Evolutionary conservation across 129 eudicot genomes (phyloP).

Genomic region (Logfia minima): DNA sequence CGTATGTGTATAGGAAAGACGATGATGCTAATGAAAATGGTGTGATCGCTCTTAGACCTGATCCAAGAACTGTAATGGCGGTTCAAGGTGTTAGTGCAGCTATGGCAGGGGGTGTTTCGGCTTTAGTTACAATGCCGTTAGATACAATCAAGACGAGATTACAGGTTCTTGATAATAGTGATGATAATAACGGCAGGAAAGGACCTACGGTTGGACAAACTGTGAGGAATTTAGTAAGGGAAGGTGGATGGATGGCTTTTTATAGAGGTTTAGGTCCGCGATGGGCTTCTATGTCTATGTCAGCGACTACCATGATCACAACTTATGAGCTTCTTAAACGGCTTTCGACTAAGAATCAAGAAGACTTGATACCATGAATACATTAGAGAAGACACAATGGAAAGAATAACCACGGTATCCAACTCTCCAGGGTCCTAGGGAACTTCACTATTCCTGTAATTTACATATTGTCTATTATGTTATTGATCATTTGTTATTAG

Average conservation of each 20-base stretch:
- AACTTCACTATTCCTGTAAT: conserved; percentile 14
- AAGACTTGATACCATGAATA: conserved; percentile 39
- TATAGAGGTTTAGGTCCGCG: conserved; percentile 79
- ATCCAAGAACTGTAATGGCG: conserved; percentile 61
- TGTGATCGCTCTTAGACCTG: conserved; percentile 39
- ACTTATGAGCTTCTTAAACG: conserved; percentile 81
- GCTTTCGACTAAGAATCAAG: conserved; percentile 69
- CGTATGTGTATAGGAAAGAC: conserved; percentile 42
- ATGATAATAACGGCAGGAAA: conserved; percentile 46
- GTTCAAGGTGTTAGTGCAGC: conserved; percentile 88
- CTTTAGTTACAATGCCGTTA: conserved; percentile 74
- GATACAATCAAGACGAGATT: conserved; percentile 83
- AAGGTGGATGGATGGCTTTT: conserved; percentile 83
- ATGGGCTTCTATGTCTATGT: conserved; percentile 85
- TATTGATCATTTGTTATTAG: conserved; percentile 3
- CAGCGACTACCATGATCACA: conserved; percentile 88
- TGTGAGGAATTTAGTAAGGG: conserved; percentile 58
- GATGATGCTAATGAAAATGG: conserved; percentile 32
- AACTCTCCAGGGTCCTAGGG: conserved; percentile 1
- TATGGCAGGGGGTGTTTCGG: conserved; percentile 79
- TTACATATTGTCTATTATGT: conserved; percentile 18
- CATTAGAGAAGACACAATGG: too few species aligned
- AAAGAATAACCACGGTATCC: conserved; percentile 19
- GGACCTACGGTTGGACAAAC: conserved; percentile 68
- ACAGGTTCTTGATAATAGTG: conserved; percentile 69